Conservation (phyloP, 345 rosid genomes). For the Angophora floribunda region DNA sequence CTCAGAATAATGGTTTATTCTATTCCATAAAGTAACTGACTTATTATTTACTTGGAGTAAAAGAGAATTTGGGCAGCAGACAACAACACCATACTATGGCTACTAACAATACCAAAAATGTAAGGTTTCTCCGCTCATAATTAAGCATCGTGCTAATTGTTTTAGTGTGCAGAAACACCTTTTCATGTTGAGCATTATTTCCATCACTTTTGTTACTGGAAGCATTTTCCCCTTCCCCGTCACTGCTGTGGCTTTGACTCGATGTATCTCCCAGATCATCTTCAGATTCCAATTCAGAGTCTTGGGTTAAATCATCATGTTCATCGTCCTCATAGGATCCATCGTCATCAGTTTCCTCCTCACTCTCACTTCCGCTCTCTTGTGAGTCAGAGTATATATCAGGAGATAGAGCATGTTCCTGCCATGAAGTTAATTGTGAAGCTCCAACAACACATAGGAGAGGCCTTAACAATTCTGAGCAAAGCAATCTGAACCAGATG, state of each 20-base stretch:
- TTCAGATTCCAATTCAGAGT: slow-evolving; percentile 45
- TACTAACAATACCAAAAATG: not conserved
- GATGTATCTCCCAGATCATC: slow-evolving; percentile 44
- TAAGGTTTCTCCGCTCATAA: not conserved
- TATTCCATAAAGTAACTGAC: not conserved
- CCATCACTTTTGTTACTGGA: slow-evolving; percentile 35
- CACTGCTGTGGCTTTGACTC: slow-evolving; percentile 34
- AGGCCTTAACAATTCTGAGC: not conserved
- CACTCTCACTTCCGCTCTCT: slow-evolving; percentile 74
- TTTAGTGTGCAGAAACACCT: not conserved
- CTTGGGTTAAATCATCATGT: slow-evolving; percentile 31
- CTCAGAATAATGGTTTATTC: not conserved
- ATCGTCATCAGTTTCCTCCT: slow-evolving; percentile 78
- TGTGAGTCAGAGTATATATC: slow-evolving; percentile 80
- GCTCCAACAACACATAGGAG: not conserved
- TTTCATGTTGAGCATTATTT: not conserved
- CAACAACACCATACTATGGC: not conserved
- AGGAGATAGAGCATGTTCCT: slow-evolving; percentile 75
- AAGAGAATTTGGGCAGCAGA: not conserved
- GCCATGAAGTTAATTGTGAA: slow-evolving; percentile 20
- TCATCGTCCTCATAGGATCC: slow-evolving; percentile 69
- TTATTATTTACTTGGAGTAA: not conserved
- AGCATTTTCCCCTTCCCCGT: slow-evolving; percentile 28
- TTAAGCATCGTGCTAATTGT: not conserved
- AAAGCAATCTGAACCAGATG: not conserved